Percentiles rank a stretch among this genome's conserved stretches.
These are phyloP conservation scores for Lepidopterella palustris DNA, from an alignment of 495 filamentous ascomycete genomes.

Conservation along the genomic window DNA sequence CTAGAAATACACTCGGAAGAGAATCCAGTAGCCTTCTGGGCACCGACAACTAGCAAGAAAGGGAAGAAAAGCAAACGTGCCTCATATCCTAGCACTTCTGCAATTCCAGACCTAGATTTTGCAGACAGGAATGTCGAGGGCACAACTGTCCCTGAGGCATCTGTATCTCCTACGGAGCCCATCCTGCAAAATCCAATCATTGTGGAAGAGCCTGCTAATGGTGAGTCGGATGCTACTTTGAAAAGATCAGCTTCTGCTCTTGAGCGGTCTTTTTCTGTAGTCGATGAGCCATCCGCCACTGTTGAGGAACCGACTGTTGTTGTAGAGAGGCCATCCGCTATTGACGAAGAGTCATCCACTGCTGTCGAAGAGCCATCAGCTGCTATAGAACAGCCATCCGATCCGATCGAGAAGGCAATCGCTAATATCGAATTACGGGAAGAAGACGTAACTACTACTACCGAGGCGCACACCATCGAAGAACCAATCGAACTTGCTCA, in stretches of 20 bases:
- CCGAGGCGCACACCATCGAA: not conserved
- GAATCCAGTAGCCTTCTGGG: not conserved
- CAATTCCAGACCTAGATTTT: not conserved
- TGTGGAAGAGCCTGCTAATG: not conserved
- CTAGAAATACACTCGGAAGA: no score
- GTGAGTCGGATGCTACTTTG: not conserved
- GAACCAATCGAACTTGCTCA: not conserved
- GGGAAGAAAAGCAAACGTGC: slow-evolving; percentile 20
- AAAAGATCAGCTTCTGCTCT: no score
- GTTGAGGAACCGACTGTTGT: not conserved
- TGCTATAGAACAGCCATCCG: not conserved
- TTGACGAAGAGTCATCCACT: not conserved
- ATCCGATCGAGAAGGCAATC: not conserved
- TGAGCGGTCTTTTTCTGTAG: no score
- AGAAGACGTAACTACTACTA: no score
- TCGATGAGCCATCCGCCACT: not conserved
- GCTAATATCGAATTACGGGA: not conserved
- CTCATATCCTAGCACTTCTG: not conserved
- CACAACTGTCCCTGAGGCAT: not conserved
- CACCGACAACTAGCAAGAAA: slow-evolving; percentile 20
- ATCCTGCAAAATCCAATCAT: not conserved
- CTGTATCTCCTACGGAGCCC: not conserved
- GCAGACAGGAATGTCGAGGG: not conserved
- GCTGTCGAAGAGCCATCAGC: not conserved
- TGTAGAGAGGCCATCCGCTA: not conserved